Conservation (phyloP, 2,329 filamentous ascomycete species). For the Fusarium newnesense region DNA sequence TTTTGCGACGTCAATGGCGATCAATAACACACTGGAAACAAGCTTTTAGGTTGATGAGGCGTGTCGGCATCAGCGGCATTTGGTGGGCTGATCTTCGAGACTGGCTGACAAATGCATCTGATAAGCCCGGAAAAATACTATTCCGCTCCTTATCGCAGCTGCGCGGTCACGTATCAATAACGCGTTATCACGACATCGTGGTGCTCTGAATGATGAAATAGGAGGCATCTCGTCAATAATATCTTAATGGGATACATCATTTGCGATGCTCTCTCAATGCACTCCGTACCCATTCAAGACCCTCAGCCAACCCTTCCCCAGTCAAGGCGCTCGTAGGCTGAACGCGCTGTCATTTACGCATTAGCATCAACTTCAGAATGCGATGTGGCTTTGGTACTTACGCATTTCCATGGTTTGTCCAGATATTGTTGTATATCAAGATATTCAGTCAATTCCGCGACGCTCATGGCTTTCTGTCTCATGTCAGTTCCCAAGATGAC, state of each 20-base stretch:
- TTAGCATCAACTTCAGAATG: neutral
- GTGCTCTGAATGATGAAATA: too few species aligned
- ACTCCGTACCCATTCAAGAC: neutral
- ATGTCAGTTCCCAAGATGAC: neutral
- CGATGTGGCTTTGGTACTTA: neutral
- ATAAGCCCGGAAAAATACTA: neutral
- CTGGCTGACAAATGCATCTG: neutral
- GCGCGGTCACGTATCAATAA: neutral
- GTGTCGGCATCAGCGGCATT: neutral
- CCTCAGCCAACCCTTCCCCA: neutral
- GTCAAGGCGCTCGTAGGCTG: neutral
- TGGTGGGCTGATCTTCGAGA: neutral
- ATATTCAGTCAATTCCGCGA: neutral
- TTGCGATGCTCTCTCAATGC: neutral
- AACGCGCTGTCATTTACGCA: neutral
- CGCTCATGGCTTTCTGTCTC: neutral
- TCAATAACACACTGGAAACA: neutral
- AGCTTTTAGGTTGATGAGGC: slow-evolving; percentile 1
- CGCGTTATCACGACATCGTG: neutral
- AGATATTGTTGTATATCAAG: neutral
- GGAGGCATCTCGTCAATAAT: fast-evolving
- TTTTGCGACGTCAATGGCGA: neutral
- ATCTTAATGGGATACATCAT: fast-evolving
- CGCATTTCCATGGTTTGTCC: neutral
- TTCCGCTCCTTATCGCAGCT: neutral